A percentile compares a stretch with the other conserved stretches of the same genome.
Evolutionary conservation across 306 rosid species (phyloP).

Genomic region (Gastrolobium villosum): DNA sequence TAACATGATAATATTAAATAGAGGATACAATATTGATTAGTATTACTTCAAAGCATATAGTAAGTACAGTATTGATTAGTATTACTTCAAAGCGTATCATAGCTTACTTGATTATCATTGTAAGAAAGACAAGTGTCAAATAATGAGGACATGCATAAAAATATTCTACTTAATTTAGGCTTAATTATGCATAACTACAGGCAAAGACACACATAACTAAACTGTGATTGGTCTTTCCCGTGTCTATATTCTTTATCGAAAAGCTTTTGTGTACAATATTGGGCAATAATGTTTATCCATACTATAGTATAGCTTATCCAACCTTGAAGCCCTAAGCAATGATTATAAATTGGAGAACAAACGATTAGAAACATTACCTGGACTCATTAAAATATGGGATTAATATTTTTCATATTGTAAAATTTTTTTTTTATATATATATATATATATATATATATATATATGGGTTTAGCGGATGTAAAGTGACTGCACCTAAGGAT

Average conservation of each 20-base stretch:
- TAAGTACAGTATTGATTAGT: not conserved
- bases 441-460: no score
- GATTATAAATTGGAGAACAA: not conserved
- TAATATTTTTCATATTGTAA: no score
- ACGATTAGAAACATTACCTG: not conserved
- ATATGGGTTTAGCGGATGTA: no score
- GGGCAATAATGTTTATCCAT: slow-evolving; percentile 53
- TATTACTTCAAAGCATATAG: not conserved
- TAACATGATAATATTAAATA: no score
- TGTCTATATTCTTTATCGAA: slow-evolving; percentile 34
- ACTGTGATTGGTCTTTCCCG: slow-evolving; percentile 59
- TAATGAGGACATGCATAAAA: slow-evolving; percentile 15
- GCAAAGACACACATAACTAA: slow-evolving; percentile 57
- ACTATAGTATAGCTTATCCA: slow-evolving; percentile 32
- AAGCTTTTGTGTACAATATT: slow-evolving; percentile 34
- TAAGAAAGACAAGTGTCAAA: slow-evolving; percentile 42
- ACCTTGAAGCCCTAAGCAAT: not conserved
- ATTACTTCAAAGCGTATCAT: not conserved
- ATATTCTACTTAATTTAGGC: slow-evolving; percentile 1
- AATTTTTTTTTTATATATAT: no score
- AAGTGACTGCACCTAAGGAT: no score
- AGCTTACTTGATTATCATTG: slow-evolving; percentile 20
- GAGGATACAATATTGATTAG: no score
- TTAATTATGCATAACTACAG: slow-evolving; percentile 52
- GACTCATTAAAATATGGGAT: not conserved